Percentiles rank a stretch among this genome's conserved stretches.
Conservation (phyloP, 2,329 filamentous ascomycete species). For the Cordyceps fumosorosea region DNA sequence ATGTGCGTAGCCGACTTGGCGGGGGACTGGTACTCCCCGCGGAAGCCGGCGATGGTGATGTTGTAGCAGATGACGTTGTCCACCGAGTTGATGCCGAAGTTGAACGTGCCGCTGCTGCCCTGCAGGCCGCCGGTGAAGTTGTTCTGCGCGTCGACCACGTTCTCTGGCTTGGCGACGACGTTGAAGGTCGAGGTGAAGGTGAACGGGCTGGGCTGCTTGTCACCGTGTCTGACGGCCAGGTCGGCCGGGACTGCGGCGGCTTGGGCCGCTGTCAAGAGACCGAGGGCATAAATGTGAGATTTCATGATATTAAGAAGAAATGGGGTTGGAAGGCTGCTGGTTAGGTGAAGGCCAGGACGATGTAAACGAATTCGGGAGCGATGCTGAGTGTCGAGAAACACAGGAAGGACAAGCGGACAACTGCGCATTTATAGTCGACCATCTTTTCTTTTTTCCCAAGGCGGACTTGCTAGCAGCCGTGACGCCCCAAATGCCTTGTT, state of each 20-base stretch:
- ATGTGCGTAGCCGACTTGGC: slow-evolving; percentile 50
- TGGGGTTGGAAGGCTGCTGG: background rate
- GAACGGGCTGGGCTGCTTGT: slow-evolving; percentile 19
- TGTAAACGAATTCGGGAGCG: background rate
- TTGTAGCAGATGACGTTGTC: slow-evolving; percentile 40
- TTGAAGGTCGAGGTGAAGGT: slow-evolving; percentile 43
- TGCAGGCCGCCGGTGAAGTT: slow-evolving; percentile 32
- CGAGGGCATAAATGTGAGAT: background rate
- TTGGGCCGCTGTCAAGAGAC: background rate
- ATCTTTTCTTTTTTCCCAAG: too few species aligned
- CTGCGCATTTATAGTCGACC: background rate
- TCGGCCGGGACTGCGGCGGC: background rate
- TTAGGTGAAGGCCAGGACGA: background rate
- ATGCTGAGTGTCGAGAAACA: background rate
- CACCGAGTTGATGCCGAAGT: slow-evolving; percentile 45
- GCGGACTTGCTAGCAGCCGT: background rate
- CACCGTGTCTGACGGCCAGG: background rate
- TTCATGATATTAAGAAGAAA: background rate
- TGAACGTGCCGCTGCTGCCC: slow-evolving; percentile 41
- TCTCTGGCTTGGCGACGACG: slow-evolving; percentile 40
- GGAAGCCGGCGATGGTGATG: slow-evolving; percentile 43
- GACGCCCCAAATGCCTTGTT: background rate
- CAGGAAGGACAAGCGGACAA: background rate
- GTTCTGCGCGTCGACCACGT: slow-evolving; percentile 40
- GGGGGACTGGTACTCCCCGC: slow-evolving; percentile 42